These are phyloP conservation scores for Paramecium caudatum DNA, from an alignment of 73 alveolate species.

Conservation along the genomic window DNA sequence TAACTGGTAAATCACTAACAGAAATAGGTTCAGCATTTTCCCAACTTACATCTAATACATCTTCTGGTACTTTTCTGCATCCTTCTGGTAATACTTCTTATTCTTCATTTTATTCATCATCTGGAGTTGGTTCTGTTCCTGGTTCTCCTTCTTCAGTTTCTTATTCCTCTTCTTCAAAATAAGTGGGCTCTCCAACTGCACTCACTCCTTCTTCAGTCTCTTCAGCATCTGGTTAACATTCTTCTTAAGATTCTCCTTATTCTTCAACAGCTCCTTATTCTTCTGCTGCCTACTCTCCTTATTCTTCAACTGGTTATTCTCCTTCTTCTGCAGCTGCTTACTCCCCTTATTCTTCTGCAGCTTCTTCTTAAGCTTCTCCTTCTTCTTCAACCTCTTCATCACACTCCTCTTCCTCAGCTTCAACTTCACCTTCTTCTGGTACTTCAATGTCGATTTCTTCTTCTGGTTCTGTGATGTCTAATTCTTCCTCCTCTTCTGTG, in stretches of 20 bases:
- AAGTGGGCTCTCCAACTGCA: background rate
- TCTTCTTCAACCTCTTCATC: conserved; percentile 8
- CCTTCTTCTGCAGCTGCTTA: background rate
- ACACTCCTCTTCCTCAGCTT: background rate
- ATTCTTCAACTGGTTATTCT: background rate
- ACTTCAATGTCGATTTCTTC: conserved; percentile 19
- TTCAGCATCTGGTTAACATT: background rate
- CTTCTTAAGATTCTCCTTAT: background rate
- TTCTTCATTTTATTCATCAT: conserved; percentile 35
- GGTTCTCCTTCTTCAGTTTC: background rate
- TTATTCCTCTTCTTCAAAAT: background rate
- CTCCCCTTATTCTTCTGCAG: background rate
- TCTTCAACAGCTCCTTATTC: background rate
- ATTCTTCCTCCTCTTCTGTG: conserved; percentile 43
- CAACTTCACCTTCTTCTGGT: background rate
- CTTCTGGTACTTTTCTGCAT: conserved; percentile 57
- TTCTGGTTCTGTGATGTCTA: conserved; percentile 13
- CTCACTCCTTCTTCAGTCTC: conserved; percentile 18
- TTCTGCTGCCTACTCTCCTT: background rate
- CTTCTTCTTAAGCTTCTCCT: conserved; percentile 24
- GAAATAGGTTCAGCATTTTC: background rate
- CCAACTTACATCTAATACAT: conserved; percentile 12
- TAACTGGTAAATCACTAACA: conserved; percentile 39
- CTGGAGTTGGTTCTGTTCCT: background rate
- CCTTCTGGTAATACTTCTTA: conserved; percentile 60